phyloP scores from a whole-genome alignment of 2,329 filamentous ascomycete species.

The Diplodia sapinea region DNA sequence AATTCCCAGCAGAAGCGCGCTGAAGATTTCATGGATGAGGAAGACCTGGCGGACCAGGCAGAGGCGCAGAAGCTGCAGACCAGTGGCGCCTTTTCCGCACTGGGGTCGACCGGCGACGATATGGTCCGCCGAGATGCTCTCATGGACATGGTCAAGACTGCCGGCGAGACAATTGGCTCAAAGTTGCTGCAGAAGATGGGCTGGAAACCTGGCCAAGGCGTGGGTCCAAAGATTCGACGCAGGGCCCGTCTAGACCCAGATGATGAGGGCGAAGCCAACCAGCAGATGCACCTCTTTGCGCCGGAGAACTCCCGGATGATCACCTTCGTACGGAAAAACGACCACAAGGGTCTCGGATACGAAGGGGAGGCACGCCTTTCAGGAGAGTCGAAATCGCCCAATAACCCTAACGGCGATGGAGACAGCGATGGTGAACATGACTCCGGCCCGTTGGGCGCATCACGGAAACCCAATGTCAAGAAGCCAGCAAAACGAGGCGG shows the following conservation, averaged over 20 bases:
- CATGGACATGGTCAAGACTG: constrained; percentile 72
- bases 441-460: constrained; percentile 35
- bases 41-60: constrained; percentile 86
- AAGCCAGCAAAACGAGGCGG: constrained; percentile 67
- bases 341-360: constrained; percentile 74
- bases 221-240: constrained; percentile 83
- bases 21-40: constrained; percentile 98
- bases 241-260: constrained; percentile 69
- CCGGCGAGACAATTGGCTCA: constrained; percentile 84
- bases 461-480: constrained; percentile 48
- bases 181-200: constrained; percentile 91
- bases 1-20: constrained; percentile 64
- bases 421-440: constrained; percentile 31
- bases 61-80: constrained; percentile 79
- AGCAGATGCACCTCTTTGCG: constrained; percentile 75
- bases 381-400: constrained; percentile 37
- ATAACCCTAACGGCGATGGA: constrained; percentile 42
- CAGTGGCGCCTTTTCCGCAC: constrained; percentile 72
- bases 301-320: constrained; percentile 79
- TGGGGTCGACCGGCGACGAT: constrained; percentile 71
- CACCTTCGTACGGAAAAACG: constrained; percentile 66
- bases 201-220: constrained; percentile 91
- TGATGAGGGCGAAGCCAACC: constrained; percentile 49
- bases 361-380: constrained; percentile 62
- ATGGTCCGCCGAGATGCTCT: constrained; percentile 59